These are phyloP conservation scores for Cladosporium sp. DNA, from an alignment of 2,329 filamentous ascomycete genomes.

Conservation along the genomic window DNA sequence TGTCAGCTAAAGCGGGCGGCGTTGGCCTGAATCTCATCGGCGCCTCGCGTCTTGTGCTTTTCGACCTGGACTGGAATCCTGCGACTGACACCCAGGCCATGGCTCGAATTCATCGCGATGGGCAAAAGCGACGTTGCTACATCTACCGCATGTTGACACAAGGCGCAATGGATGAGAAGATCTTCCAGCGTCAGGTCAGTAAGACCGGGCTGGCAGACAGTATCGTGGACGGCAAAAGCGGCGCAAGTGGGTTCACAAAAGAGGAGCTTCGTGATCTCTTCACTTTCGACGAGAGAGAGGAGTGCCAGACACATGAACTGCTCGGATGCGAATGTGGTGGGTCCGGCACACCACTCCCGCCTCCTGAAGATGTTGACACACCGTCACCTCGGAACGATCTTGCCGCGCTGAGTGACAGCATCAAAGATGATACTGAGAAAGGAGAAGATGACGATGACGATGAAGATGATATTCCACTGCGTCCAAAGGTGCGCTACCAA, in stretches of 20 bases:
- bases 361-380: conserved; percentile 33
- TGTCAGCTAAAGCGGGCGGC: conserved; percentile 73
- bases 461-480: conserved; percentile 25
- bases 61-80: conserved; percentile 77
- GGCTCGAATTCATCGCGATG: conserved; percentile 73
- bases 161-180: conserved; percentile 72
- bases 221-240: conserved; percentile 68
- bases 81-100: conserved; percentile 73
- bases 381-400: conserved; percentile 31
- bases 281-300: conserved; percentile 60
- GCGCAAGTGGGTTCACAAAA: conserved; percentile 62
- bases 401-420: conserved; percentile 24
- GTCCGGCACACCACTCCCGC: conserved; percentile 44
- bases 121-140: conserved; percentile 67
- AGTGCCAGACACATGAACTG: conserved; percentile 69
- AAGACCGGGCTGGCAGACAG: conserved; percentile 71
- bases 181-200: conserved; percentile 71
- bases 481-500: conserved; percentile 14
- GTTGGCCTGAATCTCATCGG: conserved; percentile 71
- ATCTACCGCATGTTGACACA: conserved; percentile 71
- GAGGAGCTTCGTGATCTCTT: conserved; percentile 70
- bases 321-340: conserved; percentile 65
- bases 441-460: conserved; percentile 29
- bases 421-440: conserved; percentile 29
- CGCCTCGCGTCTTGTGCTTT: conserved; percentile 69